phyloP scores from a whole-genome alignment of 345 rosid genomes.

The Brassica carinata region DNA sequence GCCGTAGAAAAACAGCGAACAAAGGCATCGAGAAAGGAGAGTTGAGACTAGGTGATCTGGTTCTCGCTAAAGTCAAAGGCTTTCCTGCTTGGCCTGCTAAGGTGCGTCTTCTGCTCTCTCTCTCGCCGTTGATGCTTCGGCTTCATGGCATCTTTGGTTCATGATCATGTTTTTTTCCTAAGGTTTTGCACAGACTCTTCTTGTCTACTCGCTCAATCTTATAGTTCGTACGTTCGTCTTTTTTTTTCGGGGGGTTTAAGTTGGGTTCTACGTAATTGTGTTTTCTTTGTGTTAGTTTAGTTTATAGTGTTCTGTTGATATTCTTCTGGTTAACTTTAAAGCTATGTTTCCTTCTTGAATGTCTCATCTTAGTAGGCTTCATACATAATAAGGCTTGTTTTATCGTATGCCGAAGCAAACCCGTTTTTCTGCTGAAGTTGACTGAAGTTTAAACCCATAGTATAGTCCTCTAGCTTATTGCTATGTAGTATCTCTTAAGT shows the following conservation, averaged over 20 bases:
- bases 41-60: conserved; percentile 91
- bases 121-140: conserved; percentile 1
- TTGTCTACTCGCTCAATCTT: not conserved
- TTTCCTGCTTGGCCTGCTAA: conserved; percentile 98
- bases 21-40: conserved; percentile 56
- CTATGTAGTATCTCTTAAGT: not conserved
- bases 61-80: conserved; percentile 97
- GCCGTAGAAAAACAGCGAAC: conserved; percentile 77
- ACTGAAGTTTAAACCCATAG: conserved; percentile 7
- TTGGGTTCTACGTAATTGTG: not conserved
- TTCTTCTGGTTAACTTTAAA: not conserved
- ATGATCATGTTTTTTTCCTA: not conserved
- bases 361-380: conserved; percentile 13
- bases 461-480: not conserved
- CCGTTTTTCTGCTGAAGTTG: not conserved
- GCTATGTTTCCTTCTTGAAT: not conserved
- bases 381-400: not conserved
- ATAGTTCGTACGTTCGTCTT: not conserved
- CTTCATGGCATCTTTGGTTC: not conserved
- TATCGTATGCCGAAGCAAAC: not conserved
- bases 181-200: not conserved
- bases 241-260: not conserved
- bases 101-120: conserved; percentile 45
- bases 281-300: not conserved
- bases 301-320: not conserved